phyloP scores from a whole-genome alignment of 805 yeast species.

The Komagataella phaffii region DNA sequence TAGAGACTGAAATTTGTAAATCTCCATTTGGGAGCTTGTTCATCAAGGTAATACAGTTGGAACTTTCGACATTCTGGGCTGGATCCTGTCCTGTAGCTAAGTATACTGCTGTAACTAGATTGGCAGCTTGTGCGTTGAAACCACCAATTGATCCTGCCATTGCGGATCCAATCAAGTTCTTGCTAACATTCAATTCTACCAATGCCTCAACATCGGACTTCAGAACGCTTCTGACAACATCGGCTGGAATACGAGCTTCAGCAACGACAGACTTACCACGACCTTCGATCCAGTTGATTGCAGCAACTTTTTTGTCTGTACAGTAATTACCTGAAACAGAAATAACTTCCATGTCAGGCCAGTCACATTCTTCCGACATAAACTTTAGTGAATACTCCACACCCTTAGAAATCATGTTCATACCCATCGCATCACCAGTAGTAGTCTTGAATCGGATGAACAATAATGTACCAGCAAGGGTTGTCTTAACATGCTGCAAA shows the following conservation, averaged over 20 bases:
- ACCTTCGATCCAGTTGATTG: conserved; percentile 98
- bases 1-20: conserved; percentile 86
- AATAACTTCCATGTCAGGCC: conserved; percentile 85
- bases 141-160: conserved; percentile 99
- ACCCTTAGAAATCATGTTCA: conserved; percentile 99
- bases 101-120: conserved; percentile 85
- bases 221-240: conserved; percentile 66
- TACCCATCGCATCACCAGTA: conserved; percentile 99
- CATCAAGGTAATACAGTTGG: conserved; percentile 96
- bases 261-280: conserved; percentile 98
- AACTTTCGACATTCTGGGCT: conserved; percentile 97
- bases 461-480: conserved; percentile 84
- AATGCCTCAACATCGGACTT: conserved; percentile 88
- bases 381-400: conserved; percentile 75
- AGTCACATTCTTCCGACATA: conserved; percentile 83
- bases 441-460: conserved; percentile 94
- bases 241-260: conserved; percentile 80
- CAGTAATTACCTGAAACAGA: conserved; percentile 97
- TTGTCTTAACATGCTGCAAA: conserved; percentile 80
- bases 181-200: conserved; percentile 78
- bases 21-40: conserved; percentile 63
- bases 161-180: conserved; percentile 91
- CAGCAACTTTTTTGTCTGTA: conserved; percentile 95
- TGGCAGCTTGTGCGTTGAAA: conserved; percentile 96
- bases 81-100: conserved; percentile 99